Percentiles rank a stretch among this genome's conserved stretches.
phyloP scores from a whole-genome alignment of 2,329 filamentous ascomycete species.

The Trichophyton mentagrophytes region DNA sequence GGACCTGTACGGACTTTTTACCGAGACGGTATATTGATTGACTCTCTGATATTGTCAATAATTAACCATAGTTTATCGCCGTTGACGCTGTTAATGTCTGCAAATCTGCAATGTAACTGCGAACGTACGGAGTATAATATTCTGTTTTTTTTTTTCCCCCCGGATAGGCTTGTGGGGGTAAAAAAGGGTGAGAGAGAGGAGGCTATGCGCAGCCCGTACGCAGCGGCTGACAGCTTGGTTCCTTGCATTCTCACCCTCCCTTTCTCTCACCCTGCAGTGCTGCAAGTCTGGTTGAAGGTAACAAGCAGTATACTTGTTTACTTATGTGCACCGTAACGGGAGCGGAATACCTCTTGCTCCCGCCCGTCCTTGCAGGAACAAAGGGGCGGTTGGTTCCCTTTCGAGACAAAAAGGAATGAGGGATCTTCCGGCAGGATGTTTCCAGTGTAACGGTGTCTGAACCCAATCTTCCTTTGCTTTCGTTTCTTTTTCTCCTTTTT shows the following conservation, averaged over 20 bases:
- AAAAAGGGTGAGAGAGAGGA: background rate
- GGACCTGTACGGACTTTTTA: background rate
- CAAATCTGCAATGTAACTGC: background rate
- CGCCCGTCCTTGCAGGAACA: background rate
- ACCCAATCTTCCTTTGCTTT: background rate
- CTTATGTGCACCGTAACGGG: background rate
- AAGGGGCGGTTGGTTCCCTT: background rate
- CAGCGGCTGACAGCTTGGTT: background rate
- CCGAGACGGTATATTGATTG: background rate
- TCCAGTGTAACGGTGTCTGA: slow-evolving; percentile 1
- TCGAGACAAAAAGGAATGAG: background rate
- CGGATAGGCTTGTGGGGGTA: background rate
- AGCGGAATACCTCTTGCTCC: background rate
- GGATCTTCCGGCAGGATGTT: background rate
- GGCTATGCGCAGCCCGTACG: background rate
- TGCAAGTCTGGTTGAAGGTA: background rate
- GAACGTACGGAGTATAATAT: background rate
- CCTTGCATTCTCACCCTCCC: background rate
- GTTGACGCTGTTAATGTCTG: background rate
- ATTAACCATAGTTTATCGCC: background rate
- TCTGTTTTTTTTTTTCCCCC: too few relatives aligned
- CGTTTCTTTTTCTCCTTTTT: background rate
- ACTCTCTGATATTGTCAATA: background rate
- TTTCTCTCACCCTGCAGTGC: background rate
- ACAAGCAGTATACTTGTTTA: background rate